Base-by-base conservation (phyloP, 2,329 filamentous ascomycete genomes). In the Sarocladiaceae sp. region DNA sequence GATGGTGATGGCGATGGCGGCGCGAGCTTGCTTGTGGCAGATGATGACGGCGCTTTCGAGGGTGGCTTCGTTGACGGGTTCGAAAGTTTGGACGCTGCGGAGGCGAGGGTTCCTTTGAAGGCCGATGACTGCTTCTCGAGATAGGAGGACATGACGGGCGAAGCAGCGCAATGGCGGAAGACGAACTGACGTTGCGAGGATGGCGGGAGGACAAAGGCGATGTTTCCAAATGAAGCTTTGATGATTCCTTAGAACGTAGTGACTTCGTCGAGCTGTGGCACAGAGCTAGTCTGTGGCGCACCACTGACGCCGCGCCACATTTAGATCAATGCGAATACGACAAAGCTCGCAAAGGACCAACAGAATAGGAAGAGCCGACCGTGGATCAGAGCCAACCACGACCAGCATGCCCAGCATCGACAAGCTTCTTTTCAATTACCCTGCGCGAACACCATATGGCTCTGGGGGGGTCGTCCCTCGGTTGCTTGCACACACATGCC, bases 91-190 rank as follows among this genome's bases (percentile, higher is more conserved):
- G 79, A 71, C 18, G 85, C 82, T n/a, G 82, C 83, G 50, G 82
- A 77, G 54, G 81, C 74, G 54, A 87, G 78, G 56, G 77, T 79
- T 60, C 77, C 82, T 60, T 76, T 81, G 70, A 86, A 83, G 59
- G 72, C 77, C 53, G 79, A 81, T 57, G 83, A 77, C 67, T 86
- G 82, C 60, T 82, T 83, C 60, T 87, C 81, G 55, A 88, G 77
- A 59, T 82, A 84, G 47, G 69, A 71, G 53, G 82, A 83, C 80
- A 84, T 86, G 60, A 51, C 70, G 66, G 61, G 56, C 57, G 46
- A 48, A 48, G 44, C 25, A 33, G 44, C 44, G 25, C 28, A 8
- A 28, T 4, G 25, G 31, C 28, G 44, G 18, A 20, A 33, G 17
- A 25, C 8, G 17, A 17, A 11, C 25, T 11, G 11, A 33, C 26